Percentiles rank a stretch among this genome's conserved stretches.
phyloP scores from a whole-genome alignment of 108 stramenopile species.

The Skeletonema grethae region DNA sequence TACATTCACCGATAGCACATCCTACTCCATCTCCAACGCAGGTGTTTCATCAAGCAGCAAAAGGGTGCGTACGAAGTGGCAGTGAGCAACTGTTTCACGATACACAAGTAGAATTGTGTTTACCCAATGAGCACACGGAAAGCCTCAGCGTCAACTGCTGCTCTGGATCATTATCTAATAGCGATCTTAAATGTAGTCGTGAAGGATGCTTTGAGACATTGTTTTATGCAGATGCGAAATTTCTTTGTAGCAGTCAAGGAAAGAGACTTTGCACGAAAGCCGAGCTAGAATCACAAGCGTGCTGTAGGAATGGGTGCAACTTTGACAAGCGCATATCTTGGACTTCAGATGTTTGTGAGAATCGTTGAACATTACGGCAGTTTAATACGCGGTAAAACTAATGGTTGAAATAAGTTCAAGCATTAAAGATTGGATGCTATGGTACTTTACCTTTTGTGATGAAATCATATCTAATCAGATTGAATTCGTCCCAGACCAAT shows the following conservation, averaged over 20 bases:
- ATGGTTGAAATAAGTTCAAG: too few relatives aligned
- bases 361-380: not conserved
- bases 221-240: not conserved
- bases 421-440: too few relatives aligned
- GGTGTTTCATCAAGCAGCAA: not conserved
- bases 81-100: not conserved
- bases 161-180: not conserved
- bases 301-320: not conserved
- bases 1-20: not conserved
- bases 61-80: not conserved
- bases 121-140: not conserved
- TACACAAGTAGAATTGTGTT: not conserved
- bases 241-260: not conserved
- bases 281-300: not conserved
- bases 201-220: not conserved
- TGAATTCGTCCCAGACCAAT: too few relatives aligned
- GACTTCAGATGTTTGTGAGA: slow-evolving; percentile 4
- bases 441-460: too few relatives aligned
- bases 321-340: slow-evolving; percentile 5
- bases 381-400: not conserved
- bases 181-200: not conserved
- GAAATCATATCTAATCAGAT: too few relatives aligned
- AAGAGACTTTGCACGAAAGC: not conserved
- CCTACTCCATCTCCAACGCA: not conserved
- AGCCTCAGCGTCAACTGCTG: not conserved